phyloP scores from a whole-genome alignment of 306 rosid species.

The Morella rubra region DNA sequence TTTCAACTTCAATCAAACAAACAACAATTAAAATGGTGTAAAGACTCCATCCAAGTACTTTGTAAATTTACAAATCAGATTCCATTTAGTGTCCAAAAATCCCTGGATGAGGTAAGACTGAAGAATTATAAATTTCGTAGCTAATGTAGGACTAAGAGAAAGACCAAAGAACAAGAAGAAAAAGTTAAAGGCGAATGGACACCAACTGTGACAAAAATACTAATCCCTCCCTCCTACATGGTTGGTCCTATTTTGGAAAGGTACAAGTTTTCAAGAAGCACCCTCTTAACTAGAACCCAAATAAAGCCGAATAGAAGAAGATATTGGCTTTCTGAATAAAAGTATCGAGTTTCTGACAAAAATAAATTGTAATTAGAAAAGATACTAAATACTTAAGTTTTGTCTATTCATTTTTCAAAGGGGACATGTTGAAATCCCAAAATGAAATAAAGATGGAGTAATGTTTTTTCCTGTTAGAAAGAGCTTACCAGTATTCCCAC shows the following conservation, averaged over 20 bases:
- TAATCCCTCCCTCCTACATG: background rate
- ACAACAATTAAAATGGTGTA: background rate
- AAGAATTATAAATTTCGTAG: background rate
- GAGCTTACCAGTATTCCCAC: slow-evolving; percentile 79
- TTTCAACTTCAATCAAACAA: background rate
- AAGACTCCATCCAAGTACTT: background rate
- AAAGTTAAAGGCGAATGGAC: background rate
- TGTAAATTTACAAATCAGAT: background rate
- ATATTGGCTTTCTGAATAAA: background rate
- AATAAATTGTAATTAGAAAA: no score
- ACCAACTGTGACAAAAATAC: background rate
- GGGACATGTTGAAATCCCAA: background rate
- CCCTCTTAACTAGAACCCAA: background rate
- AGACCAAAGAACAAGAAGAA: background rate
- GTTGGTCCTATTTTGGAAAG: background rate
- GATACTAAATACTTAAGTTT: no score
- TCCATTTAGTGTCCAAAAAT: background rate
- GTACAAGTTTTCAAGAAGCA: background rate
- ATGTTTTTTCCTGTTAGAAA: background rate
- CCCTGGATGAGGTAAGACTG: background rate
- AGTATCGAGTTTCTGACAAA: no score
- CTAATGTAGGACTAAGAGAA: background rate
- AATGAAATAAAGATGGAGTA: background rate
- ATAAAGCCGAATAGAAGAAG: background rate
- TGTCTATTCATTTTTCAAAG: background rate